These are phyloP conservation scores for Carex myosuroides DNA, from an alignment of 176 grass and related monocot genomes.

Conservation along the genomic window DNA sequence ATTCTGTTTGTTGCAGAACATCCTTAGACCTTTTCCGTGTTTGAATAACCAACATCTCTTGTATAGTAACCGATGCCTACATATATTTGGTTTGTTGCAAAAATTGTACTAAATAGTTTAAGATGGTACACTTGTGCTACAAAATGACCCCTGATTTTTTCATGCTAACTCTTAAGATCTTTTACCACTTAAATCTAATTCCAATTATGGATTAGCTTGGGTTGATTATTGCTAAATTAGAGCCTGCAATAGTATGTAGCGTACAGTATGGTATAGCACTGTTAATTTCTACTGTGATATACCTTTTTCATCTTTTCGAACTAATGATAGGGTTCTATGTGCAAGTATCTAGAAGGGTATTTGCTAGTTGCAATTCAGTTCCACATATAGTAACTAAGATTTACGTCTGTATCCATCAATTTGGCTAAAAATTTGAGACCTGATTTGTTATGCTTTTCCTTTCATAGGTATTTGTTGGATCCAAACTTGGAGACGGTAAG, in stretches of 20 bases:
- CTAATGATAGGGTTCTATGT: neutral
- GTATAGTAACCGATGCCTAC: neutral
- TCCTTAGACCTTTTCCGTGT: neutral
- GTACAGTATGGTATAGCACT: neutral
- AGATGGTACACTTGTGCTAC: neutral
- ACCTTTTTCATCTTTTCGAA: neutral
- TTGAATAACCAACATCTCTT: neutral
- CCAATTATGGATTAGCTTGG: neutral
- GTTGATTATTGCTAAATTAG: neutral
- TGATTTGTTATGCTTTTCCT: conserved; percentile 14
- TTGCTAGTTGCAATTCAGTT: conserved; percentile 9
- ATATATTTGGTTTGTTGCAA: neutral
- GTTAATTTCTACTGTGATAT: neutral
- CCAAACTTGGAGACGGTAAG: conserved; percentile 78
- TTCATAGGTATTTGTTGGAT: conserved; percentile 84
- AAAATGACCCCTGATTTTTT: neutral
- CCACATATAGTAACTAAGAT: neutral
- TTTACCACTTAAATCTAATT: neutral
- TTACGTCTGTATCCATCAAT: neutral
- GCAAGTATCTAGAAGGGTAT: neutral
- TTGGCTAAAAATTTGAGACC: conserved; percentile 4
- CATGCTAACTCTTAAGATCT: neutral
- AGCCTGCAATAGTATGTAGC: neutral
- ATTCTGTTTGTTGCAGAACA: neutral
- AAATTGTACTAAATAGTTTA: neutral